phyloP scores from a whole-genome alignment of 176 grass and related monocot species.

The Hordeum vulgare region DNA sequence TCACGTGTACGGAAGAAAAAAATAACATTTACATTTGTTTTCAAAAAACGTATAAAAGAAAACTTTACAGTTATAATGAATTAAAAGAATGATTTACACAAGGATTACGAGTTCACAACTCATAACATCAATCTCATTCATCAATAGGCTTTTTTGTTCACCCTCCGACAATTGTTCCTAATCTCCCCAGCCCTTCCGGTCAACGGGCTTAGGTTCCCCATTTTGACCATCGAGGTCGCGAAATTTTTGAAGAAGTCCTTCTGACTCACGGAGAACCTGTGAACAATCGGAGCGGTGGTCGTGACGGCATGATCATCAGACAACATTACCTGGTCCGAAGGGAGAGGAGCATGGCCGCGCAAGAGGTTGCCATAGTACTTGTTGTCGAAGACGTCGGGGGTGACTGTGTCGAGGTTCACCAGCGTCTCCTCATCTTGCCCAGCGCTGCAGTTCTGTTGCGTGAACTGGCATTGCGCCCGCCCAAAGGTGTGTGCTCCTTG shows the following conservation, averaged over 20 bases:
- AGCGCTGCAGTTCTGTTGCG: no score
- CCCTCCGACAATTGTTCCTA: conserved; percentile 33
- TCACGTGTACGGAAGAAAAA: neutral
- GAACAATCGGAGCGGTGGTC: conserved; percentile 5
- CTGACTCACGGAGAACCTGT: conserved; percentile 19
- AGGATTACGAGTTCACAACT: neutral
- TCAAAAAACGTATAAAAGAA: neutral
- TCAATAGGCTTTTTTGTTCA: conserved; percentile 19
- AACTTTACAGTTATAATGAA: neutral
- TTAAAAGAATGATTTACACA: neutral
- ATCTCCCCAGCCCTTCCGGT: conserved; percentile 39
- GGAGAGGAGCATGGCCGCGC: no score
- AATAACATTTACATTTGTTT: neutral
- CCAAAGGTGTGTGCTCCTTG: no score
- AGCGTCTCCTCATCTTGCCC: no score
- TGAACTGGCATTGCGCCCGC: no score
- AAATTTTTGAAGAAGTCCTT: conserved; percentile 38
- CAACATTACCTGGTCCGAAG: no score
- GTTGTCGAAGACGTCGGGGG: no score
- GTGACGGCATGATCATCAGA: neutral
- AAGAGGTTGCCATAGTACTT: no score
- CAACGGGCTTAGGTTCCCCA: conserved; percentile 43
- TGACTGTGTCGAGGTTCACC: no score
- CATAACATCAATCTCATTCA: neutral
- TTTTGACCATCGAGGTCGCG: conserved; percentile 41